Evolutionary conservation across 2,329 filamentous ascomycete genomes (phyloP), one percentile per base, ranked within the genome.

Genomic region (Talaromyces sp.): DNA sequence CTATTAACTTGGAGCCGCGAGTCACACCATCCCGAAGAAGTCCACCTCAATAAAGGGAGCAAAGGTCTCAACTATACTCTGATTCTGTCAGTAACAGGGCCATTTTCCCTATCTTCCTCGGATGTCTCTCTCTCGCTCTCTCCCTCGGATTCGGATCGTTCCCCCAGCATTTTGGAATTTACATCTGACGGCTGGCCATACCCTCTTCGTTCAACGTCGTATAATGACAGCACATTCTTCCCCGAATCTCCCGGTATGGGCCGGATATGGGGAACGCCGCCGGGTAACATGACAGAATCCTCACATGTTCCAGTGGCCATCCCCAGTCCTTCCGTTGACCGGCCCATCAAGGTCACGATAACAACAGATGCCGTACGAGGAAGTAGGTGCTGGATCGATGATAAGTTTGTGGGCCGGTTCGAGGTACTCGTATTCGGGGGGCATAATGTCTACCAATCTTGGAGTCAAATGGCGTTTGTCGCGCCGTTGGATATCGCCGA

Each of bases 51-150:
- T 78, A 68, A 84, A 8, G 70, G 70, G 0, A 82, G 81, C 36
- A 87, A 87, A 68, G 85, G 85, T 2, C 76, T 82, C 61, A 76
- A 85, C 66, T 87, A 87, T 69, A 84, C 81, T 0, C 75, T 87
- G 1, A 76, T 79, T 0, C 74, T 86, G 14, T 71, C 74, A 0
- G 65, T 83, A n/a, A 67, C 76, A 0, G 78, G 79, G 0, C 73
- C 79, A 0, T 85, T 84, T 62, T 71, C 67, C 0, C 73, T 85
- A 9, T 72, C 72, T 0, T 80, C 79, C 1, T 69, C 72, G 0
- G 81, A 84, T 62, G 76, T 74, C 0, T 72, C 71, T 3, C 74
- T 84, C 3, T 69, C 68, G 0, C 64, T 85, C 4, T 67, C 68
- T 4, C 7, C 33, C 12, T 31, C 50, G 4, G 30, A n/a, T 18